Evolutionary conservation across 2,329 filamentous ascomycete species (phyloP).

Genomic region (Raffaelea arxii): DNA sequence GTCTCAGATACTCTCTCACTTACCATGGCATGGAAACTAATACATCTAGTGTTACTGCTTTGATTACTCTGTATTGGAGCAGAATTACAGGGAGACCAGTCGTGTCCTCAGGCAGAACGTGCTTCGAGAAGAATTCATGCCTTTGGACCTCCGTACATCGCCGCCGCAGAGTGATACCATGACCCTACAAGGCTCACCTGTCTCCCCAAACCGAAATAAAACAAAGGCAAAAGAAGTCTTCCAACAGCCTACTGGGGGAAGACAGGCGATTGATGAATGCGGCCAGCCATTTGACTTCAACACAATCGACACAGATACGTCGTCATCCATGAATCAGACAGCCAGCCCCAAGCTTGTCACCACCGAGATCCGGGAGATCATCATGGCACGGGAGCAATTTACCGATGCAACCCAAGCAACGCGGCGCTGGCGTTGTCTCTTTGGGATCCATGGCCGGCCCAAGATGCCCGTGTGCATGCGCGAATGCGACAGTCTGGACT

Average conservation of each 20-base stretch:
- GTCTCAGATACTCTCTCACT: no score
- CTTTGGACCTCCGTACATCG: no score
- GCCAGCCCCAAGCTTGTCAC: slow-evolving; percentile 2
- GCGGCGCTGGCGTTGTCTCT: slow-evolving; percentile 12
- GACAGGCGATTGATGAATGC: no score
- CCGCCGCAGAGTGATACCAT: no score
- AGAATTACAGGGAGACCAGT: slow-evolving; percentile 3
- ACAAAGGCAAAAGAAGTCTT: no score
- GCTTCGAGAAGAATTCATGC: no score
- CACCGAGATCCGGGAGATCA: slow-evolving; percentile 6
- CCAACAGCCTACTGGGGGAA: no score
- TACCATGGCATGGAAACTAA: background rate
- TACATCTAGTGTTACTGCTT: slow-evolving; percentile 12
- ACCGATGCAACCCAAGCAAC: slow-evolving; percentile 1
- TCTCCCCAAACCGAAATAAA: no score
- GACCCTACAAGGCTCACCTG: no score
- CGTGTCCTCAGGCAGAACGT: slow-evolving; percentile 1
- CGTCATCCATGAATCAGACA: background rate
- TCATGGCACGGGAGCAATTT: slow-evolving; percentile 10
- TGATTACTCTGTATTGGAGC: slow-evolving; percentile 10
- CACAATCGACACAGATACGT: background rate
- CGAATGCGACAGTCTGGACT: slow-evolving; percentile 12
- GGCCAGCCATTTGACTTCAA: background rate
- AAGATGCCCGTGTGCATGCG: slow-evolving; percentile 8
- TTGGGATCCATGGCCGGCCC: slow-evolving; percentile 5